These are phyloP conservation scores for Cryptosporidium meleagridis DNA, from an alignment of 169 alveolate species.

Conservation along the genomic window DNA sequence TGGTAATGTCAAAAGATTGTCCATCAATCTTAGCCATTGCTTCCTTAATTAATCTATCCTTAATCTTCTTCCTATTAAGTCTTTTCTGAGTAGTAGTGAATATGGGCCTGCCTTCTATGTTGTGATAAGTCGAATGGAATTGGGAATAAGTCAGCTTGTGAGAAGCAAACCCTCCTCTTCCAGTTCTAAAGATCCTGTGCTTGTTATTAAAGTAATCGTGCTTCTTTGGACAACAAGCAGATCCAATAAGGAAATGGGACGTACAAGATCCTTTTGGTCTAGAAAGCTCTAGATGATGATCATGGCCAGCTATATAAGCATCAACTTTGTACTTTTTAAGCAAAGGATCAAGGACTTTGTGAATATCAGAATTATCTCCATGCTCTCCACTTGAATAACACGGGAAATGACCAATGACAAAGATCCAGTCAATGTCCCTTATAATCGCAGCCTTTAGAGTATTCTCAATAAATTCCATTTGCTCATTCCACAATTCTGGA, in stretches of 20 bases:
- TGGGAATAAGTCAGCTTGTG: constrained; percentile 61
- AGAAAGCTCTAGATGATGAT: constrained; percentile 85
- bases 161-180: constrained; percentile 74
- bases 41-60: constrained; percentile 44
- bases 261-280: constrained; percentile 64
- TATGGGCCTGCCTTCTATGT: constrained; percentile 57
- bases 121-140: constrained; percentile 65
- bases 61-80: constrained; percentile 35
- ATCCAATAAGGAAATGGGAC: constrained; percentile 53
- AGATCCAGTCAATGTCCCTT: constrained; percentile 84
- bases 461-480: constrained; percentile 87
- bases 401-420: constrained; percentile 91
- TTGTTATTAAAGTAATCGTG: constrained; percentile 62
- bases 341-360: constrained; percentile 85
- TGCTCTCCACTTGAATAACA: constrained; percentile 88
- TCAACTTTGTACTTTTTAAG: constrained; percentile 89
- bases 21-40: constrained; percentile 25
- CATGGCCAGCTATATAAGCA: constrained; percentile 90
- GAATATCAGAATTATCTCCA: constrained; percentile 87
- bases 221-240: constrained; percentile 72
- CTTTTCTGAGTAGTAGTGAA: constrained; percentile 69
- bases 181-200: constrained; percentile 67
- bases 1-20: neutral
- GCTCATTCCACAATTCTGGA: constrained; percentile 79
- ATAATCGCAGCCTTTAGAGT: constrained; percentile 88